Evolutionary conservation across 1,284 basidiomycete genomes (phyloP), one percentile per base, ranked within the genome.

Genomic region (Ceratobasidium sp.): DNA sequence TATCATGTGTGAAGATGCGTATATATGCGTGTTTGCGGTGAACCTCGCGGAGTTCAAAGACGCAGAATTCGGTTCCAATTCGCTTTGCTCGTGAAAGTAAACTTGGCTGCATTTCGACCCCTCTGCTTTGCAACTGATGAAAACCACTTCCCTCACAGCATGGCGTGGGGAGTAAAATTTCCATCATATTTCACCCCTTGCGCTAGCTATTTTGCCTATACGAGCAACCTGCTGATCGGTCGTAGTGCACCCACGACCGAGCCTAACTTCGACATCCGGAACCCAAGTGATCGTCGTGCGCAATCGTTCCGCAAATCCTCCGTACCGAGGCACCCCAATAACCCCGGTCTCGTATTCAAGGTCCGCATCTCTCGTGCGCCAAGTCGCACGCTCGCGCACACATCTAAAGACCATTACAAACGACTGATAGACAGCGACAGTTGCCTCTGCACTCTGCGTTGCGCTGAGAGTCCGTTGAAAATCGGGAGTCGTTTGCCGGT

Each of bases 11-110:
- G 17, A 22, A 45, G 50, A 36, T 57, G 29, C 24, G 47, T 48
- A 36, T 65, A 48, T 65, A 65, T 65, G 63, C 48, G 41, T 65
- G 48, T 36, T 65, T 51, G 19, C 63, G 29, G 31, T 22, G 22
- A 65, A 65, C 15, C 47, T 51, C 15, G 45, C 62, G 27, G 48
- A 27, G 48, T 51, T 33, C 11, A n/a, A 65, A 48, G 48, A 51
- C 31, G 6, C 29, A 41, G 33, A 65, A 33, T 65, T 65, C 48
- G 63, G 60, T 24, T 63, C 22, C 48, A 15, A 63, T 4, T 41
- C 36, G 36, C 36, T 41, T 41, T 5, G 36, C 36, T 41, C 36
- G 36, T 41, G 36, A 4, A 41, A 11, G 36, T 11, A 41, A 11
- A 41, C 11, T 4, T 41, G 36, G 36, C 11, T 41, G 36, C 36